phyloP scores from a whole-genome alignment of 345 rosid genomes.

The Camelina sativa region DNA sequence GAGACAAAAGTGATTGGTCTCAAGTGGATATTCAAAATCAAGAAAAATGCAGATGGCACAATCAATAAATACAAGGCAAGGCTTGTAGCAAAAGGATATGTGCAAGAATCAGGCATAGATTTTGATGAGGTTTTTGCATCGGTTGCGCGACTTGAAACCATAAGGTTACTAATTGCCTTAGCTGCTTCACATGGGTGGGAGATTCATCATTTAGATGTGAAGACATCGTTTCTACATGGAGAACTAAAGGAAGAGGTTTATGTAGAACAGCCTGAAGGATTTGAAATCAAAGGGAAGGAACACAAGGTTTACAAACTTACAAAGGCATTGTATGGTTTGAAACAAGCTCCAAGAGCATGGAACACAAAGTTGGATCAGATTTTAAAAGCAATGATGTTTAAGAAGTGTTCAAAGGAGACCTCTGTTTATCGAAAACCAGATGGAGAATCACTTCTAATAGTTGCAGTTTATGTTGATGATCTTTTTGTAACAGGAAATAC shows the following conservation, averaged over 20 bases:
- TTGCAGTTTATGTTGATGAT: neutral
- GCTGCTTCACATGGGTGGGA: neutral
- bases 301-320: neutral
- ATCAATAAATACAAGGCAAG: too few species aligned
- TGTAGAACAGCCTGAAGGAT: neutral
- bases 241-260: neutral
- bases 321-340: neutral
- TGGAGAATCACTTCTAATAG: rapidly evolving
- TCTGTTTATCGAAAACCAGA: neutral
- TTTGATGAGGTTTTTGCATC: too few species aligned
- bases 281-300: rapidly evolving
- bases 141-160: neutral
- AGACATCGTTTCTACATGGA: rapidly evolving
- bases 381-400: too few species aligned
- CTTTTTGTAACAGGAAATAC: rapidly evolving
- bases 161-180: rapidly evolving
- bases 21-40: too few species aligned
- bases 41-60: too few species aligned
- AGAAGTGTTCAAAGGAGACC: too few species aligned
- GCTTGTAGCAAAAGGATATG: too few species aligned
- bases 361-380: too few species aligned
- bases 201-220: neutral
- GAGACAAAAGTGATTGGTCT: too few species aligned
- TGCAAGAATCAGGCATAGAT: too few species aligned
- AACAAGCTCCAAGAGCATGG: neutral